A percentile compares a stretch with the other conserved stretches of the same genome.
Conservation (phyloP, 805 yeast genomes). For the Nakazawaea molendinolei region DNA sequence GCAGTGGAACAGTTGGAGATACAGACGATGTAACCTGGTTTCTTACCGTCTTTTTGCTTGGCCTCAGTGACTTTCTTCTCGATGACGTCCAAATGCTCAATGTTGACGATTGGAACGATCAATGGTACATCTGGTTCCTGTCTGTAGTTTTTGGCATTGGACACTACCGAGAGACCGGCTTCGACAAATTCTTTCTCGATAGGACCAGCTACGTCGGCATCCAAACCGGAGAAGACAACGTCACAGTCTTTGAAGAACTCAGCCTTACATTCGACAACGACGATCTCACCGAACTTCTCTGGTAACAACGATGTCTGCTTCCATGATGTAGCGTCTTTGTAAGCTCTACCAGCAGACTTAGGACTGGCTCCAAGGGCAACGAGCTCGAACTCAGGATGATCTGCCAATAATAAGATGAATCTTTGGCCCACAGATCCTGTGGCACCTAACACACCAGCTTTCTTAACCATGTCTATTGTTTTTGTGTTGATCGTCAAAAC, state of each 20-base stretch:
- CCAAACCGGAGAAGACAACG: constrained; percentile 90
- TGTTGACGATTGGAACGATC: constrained; percentile 91
- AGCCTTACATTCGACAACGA: constrained; percentile 73
- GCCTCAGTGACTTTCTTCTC: constrained; percentile 52
- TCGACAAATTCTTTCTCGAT: constrained; percentile 82
- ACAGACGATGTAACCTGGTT: constrained; percentile 83
- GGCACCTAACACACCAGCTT: constrained; percentile 93
- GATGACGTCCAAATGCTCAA: constrained; percentile 78
- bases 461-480: constrained; percentile 36
- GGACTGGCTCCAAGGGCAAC: constrained; percentile 86
- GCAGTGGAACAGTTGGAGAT: constrained; percentile 99
- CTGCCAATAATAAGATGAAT: constrained; percentile 73
- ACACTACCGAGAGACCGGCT: constrained; percentile 76
- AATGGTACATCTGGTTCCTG: constrained; percentile 83
- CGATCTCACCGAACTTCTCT: constrained; percentile 47
- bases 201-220: constrained; percentile 87
- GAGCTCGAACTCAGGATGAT: constrained; percentile 87
- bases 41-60: constrained; percentile 38
- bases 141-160: constrained; percentile 96
- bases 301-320: constrained; percentile 87
- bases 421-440: constrained; percentile 98
- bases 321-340: constrained; percentile 86
- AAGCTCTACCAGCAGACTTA: constrained; percentile 88
- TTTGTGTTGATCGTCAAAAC: no score
- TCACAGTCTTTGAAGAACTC: constrained; percentile 84